Evolutionary conservation across 768 basidiomycete genomes (phyloP), one percentile per base, ranked within the genome.

Genomic region (Tylopilus intermedius): DNA sequence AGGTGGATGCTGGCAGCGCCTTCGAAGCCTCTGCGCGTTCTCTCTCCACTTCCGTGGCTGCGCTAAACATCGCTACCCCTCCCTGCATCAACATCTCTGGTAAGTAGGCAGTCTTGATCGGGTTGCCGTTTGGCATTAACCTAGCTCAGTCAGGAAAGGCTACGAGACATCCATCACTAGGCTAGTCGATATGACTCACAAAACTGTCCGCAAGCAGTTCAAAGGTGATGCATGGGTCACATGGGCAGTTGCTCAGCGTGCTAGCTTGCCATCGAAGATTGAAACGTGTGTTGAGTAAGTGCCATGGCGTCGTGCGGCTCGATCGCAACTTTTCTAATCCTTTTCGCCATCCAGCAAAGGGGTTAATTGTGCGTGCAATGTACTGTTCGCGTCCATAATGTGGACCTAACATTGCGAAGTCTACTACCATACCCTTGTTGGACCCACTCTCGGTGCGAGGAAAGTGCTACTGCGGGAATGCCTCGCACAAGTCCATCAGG

Each of bases 211-310:
- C 13, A 33, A 55, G 2, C 40, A 45, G 27, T 15, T 55, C 13
- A 47, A 47, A 38, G 50, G 50, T 13, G 54, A 52, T 21, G 54
- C 45, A 24, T 55, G 54, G 54, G 50, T 52, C 29, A 47, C 21
- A 14, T 50, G 49, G 49, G 49, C 40, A 4, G 47, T 55, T 21
- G 50, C 54, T 8, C 45, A 52, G 35, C 40, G 46, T 29, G 50
- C 49, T 18, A 51, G 4, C 27, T 21, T 55, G 1, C 54, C 54
- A 4, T 4, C 39, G 24, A 55, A 55, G 18, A 51, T 55, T 9
- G 45, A 47, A 26, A 50, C 50, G 3, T 52, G 50, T 21, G 29
- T 55, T 11, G 50, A 55, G 54, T 52, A 18, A 39, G 50, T 44
- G 13, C 30, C 8, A 3, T 21, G 4, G 3, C 30, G 13, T 14